Base-by-base conservation (phyloP, 345 rosid species). In the Lepidium aucheri region DNA sequence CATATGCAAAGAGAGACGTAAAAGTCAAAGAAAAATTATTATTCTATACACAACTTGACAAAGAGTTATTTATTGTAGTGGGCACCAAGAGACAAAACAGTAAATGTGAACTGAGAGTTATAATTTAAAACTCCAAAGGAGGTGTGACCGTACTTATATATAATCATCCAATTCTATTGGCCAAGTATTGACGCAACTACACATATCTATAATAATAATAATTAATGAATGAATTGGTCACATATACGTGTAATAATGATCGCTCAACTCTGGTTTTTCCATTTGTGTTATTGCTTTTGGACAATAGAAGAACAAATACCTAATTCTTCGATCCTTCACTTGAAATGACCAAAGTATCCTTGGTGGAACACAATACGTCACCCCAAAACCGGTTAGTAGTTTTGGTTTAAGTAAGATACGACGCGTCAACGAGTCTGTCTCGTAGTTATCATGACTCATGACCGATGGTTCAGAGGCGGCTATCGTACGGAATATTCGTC, bases 61-160 rank as follows among this genome's bases (percentile, higher is more conserved):
- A 58, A 33, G 10, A 43, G 8, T 30, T 8, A 53, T 6, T 67
- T 39, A 30, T 30, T 3, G n/a, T 1, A 50, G 55, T 53, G 53
- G 36, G 53, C 63, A 45, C 14, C 57, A 9, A 4, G n/a, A 72
- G 57, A 64, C 53, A 57, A 64, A 47, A 56, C 24, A 45, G 53
- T 63, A 38, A 39, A 41, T 64, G 55, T 53, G 38, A 24, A 42
- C 39, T 22, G 13, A 13, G 7, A 26, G 12, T 43, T 7, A 45
- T 5, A 15, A 9, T 47, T 16, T 38, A 7, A 46, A 46, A 38
- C 39, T 4, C 40, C 54, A 20, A 65, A 54, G 54, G 28, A 54
- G 54, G 28, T 40, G 54, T 57, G 76, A 57, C 72, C 76, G 76
- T 72, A 72, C 76, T 72, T 72, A 72, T 65, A n/a, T n/a, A n/a